phyloP scores from a whole-genome alignment of 331 rosid genomes.

The Telfairia occidentalis region DNA sequence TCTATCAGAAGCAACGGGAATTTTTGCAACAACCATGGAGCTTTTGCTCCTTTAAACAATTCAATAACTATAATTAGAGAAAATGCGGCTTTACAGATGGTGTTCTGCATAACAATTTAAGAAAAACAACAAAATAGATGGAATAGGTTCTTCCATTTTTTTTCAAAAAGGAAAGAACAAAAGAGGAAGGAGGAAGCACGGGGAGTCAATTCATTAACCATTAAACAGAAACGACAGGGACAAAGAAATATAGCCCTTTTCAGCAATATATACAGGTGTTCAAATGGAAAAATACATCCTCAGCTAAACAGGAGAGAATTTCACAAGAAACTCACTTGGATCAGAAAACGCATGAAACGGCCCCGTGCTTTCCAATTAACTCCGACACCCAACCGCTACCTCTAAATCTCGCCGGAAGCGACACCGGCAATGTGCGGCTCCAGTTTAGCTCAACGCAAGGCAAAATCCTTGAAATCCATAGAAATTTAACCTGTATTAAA shows the following conservation, averaged over 20 bases:
- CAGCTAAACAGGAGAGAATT: not conserved
- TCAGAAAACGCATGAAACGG: not conserved
- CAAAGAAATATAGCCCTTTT: not conserved
- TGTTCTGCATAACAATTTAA: not conserved
- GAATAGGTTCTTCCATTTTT: not conserved
- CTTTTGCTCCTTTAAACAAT: not conserved
- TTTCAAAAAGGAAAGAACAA: not conserved
- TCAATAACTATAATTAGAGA: not conserved
- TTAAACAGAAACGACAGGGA: not conserved
- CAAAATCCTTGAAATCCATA: not conserved
- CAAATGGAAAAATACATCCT: not conserved
- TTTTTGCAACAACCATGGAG: not conserved
- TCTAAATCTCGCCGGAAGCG: not conserved
- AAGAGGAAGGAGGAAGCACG: not conserved
- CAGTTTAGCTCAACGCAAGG: not conserved
- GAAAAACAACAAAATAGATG: not conserved
- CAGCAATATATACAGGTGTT: not conserved
- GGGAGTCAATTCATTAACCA: not conserved
- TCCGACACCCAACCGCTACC: not conserved
- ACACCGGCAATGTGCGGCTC: not conserved
- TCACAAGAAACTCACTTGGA: constrained; percentile 2
- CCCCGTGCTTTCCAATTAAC: not conserved
- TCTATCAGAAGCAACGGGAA: not conserved
- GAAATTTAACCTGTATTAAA: not conserved
- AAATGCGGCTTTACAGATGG: not conserved